Conservation (phyloP, 805 yeast genomes). For the Sugiyamaella lignohabitans region DNA sequence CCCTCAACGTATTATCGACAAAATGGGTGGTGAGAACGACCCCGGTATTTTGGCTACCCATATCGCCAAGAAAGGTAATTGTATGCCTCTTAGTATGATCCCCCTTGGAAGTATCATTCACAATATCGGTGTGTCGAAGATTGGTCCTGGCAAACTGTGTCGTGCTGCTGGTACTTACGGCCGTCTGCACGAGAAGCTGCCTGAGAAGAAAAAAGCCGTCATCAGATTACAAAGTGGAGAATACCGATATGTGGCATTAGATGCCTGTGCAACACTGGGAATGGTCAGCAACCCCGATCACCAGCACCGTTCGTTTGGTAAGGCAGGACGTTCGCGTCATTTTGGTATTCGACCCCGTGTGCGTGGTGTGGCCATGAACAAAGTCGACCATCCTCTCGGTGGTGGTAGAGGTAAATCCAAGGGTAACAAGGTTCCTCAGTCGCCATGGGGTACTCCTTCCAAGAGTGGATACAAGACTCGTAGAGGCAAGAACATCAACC, state of each 20-base stretch:
- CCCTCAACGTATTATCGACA: conserved; percentile 62
- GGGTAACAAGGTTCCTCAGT: conserved; percentile 87
- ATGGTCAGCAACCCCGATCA: conserved; percentile 89
- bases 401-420: conserved; percentile 99
- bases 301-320: conserved; percentile 83
- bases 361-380: conserved; percentile 98
- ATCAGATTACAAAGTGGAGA: conserved; percentile 87
- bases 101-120: conserved; percentile 93
- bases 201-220: conserved; percentile 63
- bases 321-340: conserved; percentile 92
- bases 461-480: conserved; percentile 94
- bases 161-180: conserved; percentile 95
- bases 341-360: conserved; percentile 91
- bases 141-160: conserved; percentile 82
- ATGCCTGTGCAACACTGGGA: conserved; percentile 91
- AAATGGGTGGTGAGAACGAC: conserved; percentile 88
- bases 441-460: conserved; percentile 92
- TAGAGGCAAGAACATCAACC: conserved; percentile 78
- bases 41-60: conserved; percentile 84
- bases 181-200: conserved; percentile 71
- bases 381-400: conserved; percentile 96
- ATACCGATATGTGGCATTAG: conserved; percentile 78
- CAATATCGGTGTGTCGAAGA: conserved; percentile 69
- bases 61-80: conserved; percentile 88
- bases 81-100: conserved; percentile 84